Conservation (phyloP, 1,139 yeast species). For the Candida sanyaensis region DNA sequence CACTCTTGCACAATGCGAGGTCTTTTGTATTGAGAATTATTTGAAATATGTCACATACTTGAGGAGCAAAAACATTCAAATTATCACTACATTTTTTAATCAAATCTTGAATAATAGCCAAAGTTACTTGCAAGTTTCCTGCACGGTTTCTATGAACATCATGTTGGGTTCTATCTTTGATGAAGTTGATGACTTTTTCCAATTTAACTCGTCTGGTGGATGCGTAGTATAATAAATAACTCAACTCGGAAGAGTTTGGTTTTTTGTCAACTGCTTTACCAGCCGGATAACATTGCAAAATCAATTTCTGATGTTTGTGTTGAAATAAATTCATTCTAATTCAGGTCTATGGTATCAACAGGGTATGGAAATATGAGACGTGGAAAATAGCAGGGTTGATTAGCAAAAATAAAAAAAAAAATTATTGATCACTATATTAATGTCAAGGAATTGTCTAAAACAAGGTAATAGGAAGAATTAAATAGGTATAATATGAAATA, state of each 20-base stretch:
- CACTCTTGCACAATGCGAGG: conserved; percentile 54
- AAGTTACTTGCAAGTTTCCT: conserved; percentile 83
- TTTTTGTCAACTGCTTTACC: conserved; percentile 84
- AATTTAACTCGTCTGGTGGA: conserved; percentile 85
- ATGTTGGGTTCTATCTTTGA: conserved; percentile 60
- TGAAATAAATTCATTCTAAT: conserved; percentile 35
- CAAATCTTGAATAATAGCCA: conserved; percentile 68
- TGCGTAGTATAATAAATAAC: conserved; percentile 88
- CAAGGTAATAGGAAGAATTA: background rate
- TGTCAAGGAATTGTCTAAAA: too few species aligned
- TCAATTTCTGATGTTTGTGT: conserved; percentile 88
- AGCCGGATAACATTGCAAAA: conserved; percentile 90
- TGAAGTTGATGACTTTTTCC: conserved; percentile 77
- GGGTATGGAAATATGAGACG: background rate
- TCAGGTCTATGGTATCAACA: conserved; percentile 12
- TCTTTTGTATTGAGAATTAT: conserved; percentile 53
- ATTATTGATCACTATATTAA: too few species aligned
- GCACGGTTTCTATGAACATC: conserved; percentile 61
- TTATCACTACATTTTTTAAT: conserved; percentile 80
- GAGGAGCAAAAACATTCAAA: conserved; percentile 75
- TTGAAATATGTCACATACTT: conserved; percentile 52
- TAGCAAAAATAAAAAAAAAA: background rate
- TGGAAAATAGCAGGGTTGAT: conserved; percentile 2
- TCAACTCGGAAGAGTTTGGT: conserved; percentile 89
- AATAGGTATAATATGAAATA: background rate